Evolutionary conservation across 495 filamentous ascomycete genomes (phyloP).

Genomic region (Rhypophila decipiens): DNA sequence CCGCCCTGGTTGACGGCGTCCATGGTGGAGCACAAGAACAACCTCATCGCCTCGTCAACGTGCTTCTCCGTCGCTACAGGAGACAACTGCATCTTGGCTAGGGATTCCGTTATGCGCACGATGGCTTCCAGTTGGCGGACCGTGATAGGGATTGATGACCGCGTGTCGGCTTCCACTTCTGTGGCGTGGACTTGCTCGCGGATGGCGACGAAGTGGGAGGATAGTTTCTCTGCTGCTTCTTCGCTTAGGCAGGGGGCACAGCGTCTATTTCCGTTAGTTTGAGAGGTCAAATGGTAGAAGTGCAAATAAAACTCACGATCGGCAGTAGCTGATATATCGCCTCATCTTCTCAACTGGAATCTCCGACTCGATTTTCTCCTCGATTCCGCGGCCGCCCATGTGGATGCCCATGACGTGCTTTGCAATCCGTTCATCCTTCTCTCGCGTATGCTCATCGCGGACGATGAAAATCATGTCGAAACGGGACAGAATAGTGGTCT

Average conservation of each 20-base stretch:
- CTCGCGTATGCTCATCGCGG: conserved; percentile 86
- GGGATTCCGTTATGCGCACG: conserved; percentile 91
- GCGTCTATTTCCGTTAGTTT: conserved; percentile 47
- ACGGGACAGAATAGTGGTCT: conserved; percentile 95
- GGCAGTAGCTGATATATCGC: conserved; percentile 96
- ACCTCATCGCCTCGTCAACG: conserved; percentile 94
- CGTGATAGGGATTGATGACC: conserved; percentile 93
- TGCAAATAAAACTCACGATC: conserved; percentile 57
- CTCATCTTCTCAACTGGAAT: conserved; percentile 95
- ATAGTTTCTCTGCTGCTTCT: conserved; percentile 93
- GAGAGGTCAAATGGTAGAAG: not conserved
- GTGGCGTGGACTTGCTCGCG: conserved; percentile 87
- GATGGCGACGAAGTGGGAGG: conserved; percentile 94
- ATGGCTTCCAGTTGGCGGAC: conserved; percentile 96
- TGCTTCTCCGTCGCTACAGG: conserved; percentile 83
- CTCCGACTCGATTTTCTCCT: conserved; percentile 78
- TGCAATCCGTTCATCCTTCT: conserved; percentile 86
- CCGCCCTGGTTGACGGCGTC: conserved; percentile 90
- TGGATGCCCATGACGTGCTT: conserved; percentile 97
- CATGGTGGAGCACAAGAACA: conserved; percentile 97
- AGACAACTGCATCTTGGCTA: conserved; percentile 83
- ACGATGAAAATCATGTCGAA: conserved; percentile 99
- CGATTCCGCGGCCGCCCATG: conserved; percentile 81
- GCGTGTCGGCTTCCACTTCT: conserved; percentile 77
- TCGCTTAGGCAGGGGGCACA: conserved; percentile 90